Conservation (phyloP, 352 stramenopile genomes). For the Globisporangium solare region DNA sequence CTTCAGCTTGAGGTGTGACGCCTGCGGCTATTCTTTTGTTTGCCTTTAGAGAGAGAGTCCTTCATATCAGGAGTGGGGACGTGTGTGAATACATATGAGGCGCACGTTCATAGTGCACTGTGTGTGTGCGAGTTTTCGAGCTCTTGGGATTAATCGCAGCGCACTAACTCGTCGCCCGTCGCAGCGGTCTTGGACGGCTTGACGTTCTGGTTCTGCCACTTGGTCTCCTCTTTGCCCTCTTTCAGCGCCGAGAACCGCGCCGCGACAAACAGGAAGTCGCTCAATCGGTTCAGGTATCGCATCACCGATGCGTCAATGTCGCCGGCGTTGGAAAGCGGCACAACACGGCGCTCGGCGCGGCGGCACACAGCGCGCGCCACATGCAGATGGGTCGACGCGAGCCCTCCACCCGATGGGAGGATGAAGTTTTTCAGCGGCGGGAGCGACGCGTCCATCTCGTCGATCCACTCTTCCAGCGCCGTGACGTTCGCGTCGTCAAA, state of each 20-base stretch:
- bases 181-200: slow-evolving; percentile 22
- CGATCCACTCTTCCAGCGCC: slow-evolving; percentile 80
- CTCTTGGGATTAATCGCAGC: neutral
- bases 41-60: no score
- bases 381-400: slow-evolving; percentile 83
- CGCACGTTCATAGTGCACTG: neutral
- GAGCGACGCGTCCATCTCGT: slow-evolving; percentile 82
- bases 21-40: no score
- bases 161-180: slow-evolving; percentile 5
- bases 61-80: no score
- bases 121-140: neutral
- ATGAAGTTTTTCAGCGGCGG: slow-evolving; percentile 87
- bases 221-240: slow-evolving; percentile 73
- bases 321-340: slow-evolving; percentile 61
- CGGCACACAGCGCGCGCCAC: slow-evolving; percentile 81
- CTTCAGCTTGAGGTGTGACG: no score
- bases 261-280: slow-evolving; percentile 88
- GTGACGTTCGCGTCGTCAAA: slow-evolving; percentile 67
- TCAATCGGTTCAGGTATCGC: slow-evolving; percentile 82
- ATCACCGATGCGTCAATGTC: slow-evolving; percentile 75
- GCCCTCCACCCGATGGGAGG: slow-evolving; percentile 66
- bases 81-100: no score
- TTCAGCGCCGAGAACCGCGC: slow-evolving; percentile 53
- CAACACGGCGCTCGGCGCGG: slow-evolving; percentile 81
- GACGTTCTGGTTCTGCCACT: slow-evolving; percentile 77